Evolutionary conservation across 768 basidiomycete genomes (phyloP), one percentile per base, ranked within the genome.

Genomic region (Lepiota subincarnata): DNA sequence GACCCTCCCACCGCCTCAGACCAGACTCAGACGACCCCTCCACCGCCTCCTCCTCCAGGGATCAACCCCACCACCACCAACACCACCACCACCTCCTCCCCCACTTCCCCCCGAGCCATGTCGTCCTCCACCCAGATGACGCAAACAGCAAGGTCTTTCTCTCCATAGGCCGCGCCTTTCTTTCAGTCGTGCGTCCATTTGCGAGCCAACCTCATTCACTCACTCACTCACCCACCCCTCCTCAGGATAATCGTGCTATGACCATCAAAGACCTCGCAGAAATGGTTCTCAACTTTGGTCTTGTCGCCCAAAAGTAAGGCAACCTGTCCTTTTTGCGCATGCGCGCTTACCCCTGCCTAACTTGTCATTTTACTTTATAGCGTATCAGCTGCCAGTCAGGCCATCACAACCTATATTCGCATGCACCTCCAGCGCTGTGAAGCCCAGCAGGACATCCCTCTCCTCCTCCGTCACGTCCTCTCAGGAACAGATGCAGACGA

Each of bases 251-350:
- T 68, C 82, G 86, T 45, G 88, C 88, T 43, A 87, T 89, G 83
- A 90, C 88, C 38, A 86, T 90, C 71, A 91, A 90, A 67, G 88
- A 91, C 71, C 81, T 91, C 50, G 83, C 89, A 28, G 86, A 89
- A 60, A 80, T 83, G 71, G 77, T 82, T 35, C 74, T 83, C 57
- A 72, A 71, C 57, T 79, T 75, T 61, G 88, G 88, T 47, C 74
- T 89, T 16, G 72, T 79, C 54, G 88, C 87, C 67, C 86, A 88
- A 73, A 90, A 87, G 88, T 91, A 59, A n/a, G n/a, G n/a, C n/a
- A n/a, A 51, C 42, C 48, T 39, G 38, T 38, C 5, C 24, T 40
- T 54, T n/a, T 44, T 14, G 20, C 34, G 46, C 55, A 35, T 39
- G 57, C 36, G 50, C 42, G 44, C 50, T 48, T 28, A 37, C n/a